These are phyloP conservation scores for Pichia sp. DNA, from an alignment of 1,139 yeast genomes.

Conservation along the genomic window DNA sequence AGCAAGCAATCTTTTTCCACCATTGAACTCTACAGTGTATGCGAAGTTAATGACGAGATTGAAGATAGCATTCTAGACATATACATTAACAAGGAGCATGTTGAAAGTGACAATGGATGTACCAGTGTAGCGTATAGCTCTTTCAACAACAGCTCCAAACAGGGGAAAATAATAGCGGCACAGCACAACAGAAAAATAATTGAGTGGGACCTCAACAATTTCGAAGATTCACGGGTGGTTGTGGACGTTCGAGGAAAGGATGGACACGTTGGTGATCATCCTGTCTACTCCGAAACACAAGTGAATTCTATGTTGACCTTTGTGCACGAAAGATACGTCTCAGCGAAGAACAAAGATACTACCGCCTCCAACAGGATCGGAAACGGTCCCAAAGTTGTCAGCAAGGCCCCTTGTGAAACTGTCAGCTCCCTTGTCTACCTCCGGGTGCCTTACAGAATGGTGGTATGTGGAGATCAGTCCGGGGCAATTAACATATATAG, in stretches of 20 bases:
- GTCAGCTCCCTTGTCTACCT: constrained; percentile 47
- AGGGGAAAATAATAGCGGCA: constrained; percentile 32
- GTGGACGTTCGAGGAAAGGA: constrained; percentile 26
- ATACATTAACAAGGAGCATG: constrained; percentile 20
- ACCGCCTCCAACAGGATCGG: neutral
- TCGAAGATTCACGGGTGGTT: constrained; percentile 39
- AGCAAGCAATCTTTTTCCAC: constrained; percentile 29
- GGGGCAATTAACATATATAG: constrained; percentile 53
- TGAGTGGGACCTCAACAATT: constrained; percentile 44
- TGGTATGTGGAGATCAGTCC: constrained; percentile 58
- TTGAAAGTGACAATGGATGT: constrained; percentile 26
- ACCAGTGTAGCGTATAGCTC: constrained; percentile 29
- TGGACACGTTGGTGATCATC: constrained; percentile 9
- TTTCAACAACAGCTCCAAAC: constrained; percentile 22
- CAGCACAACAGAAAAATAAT: constrained; percentile 40
- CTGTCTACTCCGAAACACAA: constrained; percentile 35
- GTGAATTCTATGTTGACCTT: constrained; percentile 35
- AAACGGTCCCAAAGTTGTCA: constrained; percentile 19
- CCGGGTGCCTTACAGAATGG: constrained; percentile 52
- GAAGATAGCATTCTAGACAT: constrained; percentile 28
- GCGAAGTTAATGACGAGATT: constrained; percentile 20
- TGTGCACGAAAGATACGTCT: constrained; percentile 30
- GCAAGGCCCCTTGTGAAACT: constrained; percentile 43
- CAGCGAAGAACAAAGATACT: constrained; percentile 26
- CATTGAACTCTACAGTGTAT: constrained; percentile 35